These are phyloP conservation scores for Lipomyces lipofer DNA, from an alignment of 805 yeast genomes.

Conservation along the genomic window DNA sequence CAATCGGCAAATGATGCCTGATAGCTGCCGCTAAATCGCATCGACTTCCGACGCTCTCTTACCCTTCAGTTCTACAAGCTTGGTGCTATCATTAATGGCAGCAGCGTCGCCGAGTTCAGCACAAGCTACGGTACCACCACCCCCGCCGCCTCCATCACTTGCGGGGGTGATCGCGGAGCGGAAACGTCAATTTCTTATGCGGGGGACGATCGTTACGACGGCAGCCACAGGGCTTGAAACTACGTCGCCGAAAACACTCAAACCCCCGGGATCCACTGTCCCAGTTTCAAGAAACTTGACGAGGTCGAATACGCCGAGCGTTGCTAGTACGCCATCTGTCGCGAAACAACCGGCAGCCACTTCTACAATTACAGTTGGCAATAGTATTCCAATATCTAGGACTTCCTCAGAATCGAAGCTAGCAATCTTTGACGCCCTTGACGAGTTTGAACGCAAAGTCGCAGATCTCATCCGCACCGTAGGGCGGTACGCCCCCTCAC, in stretches of 20 bases:
- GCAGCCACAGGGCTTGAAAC: neutral
- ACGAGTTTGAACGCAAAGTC: constrained; percentile 20
- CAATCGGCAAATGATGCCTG: too few species aligned
- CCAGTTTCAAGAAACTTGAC: neutral
- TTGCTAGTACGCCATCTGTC: neutral
- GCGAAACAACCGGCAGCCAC: neutral
- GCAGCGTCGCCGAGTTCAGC: neutral
- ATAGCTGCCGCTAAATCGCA: too few species aligned
- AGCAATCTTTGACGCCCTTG: constrained; percentile 16
- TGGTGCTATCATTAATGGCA: too few species aligned
- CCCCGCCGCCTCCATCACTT: neutral
- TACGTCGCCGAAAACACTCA: neutral
- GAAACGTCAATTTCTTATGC: neutral
- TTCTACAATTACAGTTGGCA: neutral
- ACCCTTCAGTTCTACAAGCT: too few species aligned
- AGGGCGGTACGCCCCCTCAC: constrained; percentile 17
- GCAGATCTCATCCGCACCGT: constrained; percentile 13
- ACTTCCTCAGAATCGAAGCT: neutral
- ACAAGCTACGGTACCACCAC: neutral
- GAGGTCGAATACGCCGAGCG: neutral
- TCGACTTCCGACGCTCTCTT: too few species aligned
- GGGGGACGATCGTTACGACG: too few species aligned
- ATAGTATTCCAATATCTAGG: neutral
- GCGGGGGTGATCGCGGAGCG: neutral
- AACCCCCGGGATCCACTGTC: neutral